phyloP scores from a whole-genome alignment of 306 rosid species.

The Citrullus amarus region DNA sequence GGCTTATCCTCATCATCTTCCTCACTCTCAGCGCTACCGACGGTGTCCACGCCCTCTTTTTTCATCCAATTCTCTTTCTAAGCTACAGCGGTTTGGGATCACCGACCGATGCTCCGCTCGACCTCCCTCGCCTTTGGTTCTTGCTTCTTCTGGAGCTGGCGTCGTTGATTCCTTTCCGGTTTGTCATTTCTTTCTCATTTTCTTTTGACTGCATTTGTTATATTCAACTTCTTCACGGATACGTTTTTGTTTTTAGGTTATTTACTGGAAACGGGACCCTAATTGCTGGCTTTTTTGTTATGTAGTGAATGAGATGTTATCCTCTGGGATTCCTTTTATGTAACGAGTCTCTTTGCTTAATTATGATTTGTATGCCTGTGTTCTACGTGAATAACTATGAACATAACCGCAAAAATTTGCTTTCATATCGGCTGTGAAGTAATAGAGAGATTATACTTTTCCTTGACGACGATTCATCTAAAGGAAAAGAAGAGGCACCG shows the following conservation, averaged over 20 bases:
- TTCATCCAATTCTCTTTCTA: constrained; percentile 1
- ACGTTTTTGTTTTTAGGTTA: background rate
- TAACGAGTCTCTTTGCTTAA: background rate
- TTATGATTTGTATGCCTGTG: background rate
- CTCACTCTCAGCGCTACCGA: background rate
- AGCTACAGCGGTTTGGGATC: constrained; percentile 15
- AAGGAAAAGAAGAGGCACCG: background rate
- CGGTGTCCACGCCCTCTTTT: background rate
- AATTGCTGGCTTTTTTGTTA: background rate
- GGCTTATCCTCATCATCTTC: constrained; percentile 2
- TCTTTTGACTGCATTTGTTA: background rate
- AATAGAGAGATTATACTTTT: background rate
- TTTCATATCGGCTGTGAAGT: background rate
- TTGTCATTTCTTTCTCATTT: background rate
- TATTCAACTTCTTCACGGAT: background rate
- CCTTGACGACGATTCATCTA: background rate
- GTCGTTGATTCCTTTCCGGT: constrained; percentile 39
- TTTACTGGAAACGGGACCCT: background rate
- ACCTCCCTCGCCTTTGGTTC: background rate
- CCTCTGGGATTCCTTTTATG: background rate
- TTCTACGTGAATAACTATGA: background rate
- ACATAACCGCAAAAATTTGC: background rate
- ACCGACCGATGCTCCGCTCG: constrained; percentile 8
- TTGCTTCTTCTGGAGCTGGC: constrained; percentile 21
- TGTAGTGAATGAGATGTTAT: background rate